These are phyloP conservation scores for Candida ortonii DNA, from an alignment of 805 yeast species.

Conservation along the genomic window DNA sequence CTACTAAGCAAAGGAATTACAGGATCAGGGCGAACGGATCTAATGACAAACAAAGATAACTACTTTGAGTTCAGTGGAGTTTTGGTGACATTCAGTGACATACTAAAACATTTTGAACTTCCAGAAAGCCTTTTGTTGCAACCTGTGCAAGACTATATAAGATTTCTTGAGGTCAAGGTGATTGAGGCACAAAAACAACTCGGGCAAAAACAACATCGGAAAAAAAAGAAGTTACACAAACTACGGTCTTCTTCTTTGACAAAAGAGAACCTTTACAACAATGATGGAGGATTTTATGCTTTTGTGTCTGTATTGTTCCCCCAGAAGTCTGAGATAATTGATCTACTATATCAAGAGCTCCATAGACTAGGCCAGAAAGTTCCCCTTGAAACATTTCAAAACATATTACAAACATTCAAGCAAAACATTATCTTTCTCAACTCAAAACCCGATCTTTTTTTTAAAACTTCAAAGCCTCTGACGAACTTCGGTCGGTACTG, in stretches of 20 bases:
- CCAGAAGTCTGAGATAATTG: constrained; percentile 12
- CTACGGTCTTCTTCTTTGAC: no score
- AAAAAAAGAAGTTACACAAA: no score
- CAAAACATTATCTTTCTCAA: constrained; percentile 5
- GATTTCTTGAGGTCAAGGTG: constrained; percentile 15
- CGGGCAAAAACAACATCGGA: constrained; percentile 5
- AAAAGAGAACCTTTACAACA: no score
- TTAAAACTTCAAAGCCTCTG: constrained; percentile 23
- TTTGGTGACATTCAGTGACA: constrained; percentile 16
- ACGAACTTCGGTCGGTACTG: constrained; percentile 32
- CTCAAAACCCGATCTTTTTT: constrained; percentile 14
- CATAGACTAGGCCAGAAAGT: constrained; percentile 5
- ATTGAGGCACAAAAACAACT: constrained; percentile 11
- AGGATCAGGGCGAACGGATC: constrained; percentile 11
- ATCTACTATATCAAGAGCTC: constrained; percentile 9
- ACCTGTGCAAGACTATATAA: constrained; percentile 21
- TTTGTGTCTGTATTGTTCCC: constrained; percentile 12
- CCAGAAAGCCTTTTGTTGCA: constrained; percentile 23
- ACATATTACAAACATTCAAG: constrained; percentile 12
- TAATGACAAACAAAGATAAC: constrained; percentile 3
- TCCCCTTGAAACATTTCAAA: constrained; percentile 11
- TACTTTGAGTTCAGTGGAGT: constrained; percentile 8
- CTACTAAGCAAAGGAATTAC: constrained; percentile 2
- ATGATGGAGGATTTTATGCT: no score
- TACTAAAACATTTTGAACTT: constrained; percentile 24